phyloP scores from a whole-genome alignment of 2,329 filamentous ascomycete genomes.

The Fusarium sp. region DNA sequence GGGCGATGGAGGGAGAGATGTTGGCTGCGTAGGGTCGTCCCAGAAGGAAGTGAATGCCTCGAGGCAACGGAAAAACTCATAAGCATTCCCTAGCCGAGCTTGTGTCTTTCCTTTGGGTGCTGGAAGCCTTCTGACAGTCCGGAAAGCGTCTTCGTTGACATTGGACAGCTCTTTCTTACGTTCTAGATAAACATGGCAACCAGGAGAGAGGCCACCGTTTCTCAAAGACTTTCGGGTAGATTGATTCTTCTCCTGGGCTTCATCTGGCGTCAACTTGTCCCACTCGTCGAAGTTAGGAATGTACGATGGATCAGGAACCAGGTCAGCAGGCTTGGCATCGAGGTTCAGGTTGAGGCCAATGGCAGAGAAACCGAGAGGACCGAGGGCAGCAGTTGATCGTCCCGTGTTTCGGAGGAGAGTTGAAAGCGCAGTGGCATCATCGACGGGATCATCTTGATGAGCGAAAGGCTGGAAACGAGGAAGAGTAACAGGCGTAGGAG shows the following conservation, averaged over 20 bases:
- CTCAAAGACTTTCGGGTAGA: constrained; percentile 61
- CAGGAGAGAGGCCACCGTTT: constrained; percentile 66
- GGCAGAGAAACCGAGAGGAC: constrained; percentile 64
- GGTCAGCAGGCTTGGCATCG: constrained; percentile 59
- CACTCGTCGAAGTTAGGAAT: constrained; percentile 66
- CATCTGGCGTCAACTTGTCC: constrained; percentile 61
- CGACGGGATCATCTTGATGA: constrained; percentile 46
- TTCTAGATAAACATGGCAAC: constrained; percentile 68
- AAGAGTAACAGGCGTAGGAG: constrained; percentile 65
- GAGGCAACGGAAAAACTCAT: constrained; percentile 73
- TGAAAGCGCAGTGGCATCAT: constrained; percentile 56
- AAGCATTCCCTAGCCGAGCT: constrained; percentile 69
- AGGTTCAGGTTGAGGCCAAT: constrained; percentile 67
- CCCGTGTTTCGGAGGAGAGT: constrained; percentile 64
- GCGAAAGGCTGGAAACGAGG: constrained; percentile 58
- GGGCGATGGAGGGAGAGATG: constrained; percentile 49
- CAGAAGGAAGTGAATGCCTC: constrained; percentile 69
- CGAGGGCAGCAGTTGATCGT: constrained; percentile 55
- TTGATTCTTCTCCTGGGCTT: constrained; percentile 61
- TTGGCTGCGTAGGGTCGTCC: constrained; percentile 66
- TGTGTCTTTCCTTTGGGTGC: constrained; percentile 64
- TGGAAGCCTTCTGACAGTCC: constrained; percentile 68
- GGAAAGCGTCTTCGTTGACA: constrained; percentile 68
- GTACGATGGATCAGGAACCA: constrained; percentile 65
- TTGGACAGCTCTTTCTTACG: constrained; percentile 67